phyloP scores from a whole-genome alignment of 2,329 filamentous ascomycete species.

The Bimuria novae-zelandiae region DNA sequence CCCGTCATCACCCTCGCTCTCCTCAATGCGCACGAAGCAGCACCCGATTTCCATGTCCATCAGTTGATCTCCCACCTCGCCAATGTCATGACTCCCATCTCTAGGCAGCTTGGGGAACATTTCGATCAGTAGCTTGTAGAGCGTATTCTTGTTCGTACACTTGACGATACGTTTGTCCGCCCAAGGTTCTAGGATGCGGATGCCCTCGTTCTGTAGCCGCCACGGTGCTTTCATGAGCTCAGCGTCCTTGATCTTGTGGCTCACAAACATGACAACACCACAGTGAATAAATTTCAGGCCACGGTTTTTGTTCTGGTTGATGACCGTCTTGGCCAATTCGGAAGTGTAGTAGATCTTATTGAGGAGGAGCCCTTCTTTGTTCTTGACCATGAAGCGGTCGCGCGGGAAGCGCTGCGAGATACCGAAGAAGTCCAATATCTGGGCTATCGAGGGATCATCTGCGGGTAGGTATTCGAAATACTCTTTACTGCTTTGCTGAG shows the following conservation, averaged over 20 bases:
- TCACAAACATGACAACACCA: conserved; percentile 90
- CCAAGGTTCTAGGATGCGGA: conserved; percentile 89
- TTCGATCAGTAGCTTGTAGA: conserved; percentile 82
- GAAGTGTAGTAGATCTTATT: conserved; percentile 98
- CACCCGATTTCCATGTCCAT: conserved; percentile 83
- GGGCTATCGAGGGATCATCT: conserved; percentile 74
- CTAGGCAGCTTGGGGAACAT: conserved; percentile 92
- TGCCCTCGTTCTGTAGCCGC: conserved; percentile 93
- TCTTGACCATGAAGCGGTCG: conserved; percentile 94
- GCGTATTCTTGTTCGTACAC: conserved; percentile 76
- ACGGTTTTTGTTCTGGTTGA: conserved; percentile 83
- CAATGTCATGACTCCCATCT: conserved; percentile 73
- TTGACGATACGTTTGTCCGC: conserved; percentile 79
- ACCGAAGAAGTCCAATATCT: conserved; percentile 83
- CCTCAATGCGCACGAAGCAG: conserved; percentile 84
- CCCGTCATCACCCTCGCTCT: conserved; percentile 65
- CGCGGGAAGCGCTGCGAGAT: conserved; percentile 83
- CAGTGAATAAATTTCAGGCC: conserved; percentile 96
- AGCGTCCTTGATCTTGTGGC: conserved; percentile 80
- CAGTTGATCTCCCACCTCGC: conserved; percentile 85
- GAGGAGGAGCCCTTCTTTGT: conserved; percentile 81
- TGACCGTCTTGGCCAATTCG: conserved; percentile 79
- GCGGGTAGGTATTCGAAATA: conserved; percentile 88
- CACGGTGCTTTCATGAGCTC: conserved; percentile 90
- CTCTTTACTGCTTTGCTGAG: conserved; percentile 69